Evolutionary conservation across 1,139 yeast species (phyloP), one percentile per base, ranked within the genome.

Genomic region (Torulaspora globosa): DNA sequence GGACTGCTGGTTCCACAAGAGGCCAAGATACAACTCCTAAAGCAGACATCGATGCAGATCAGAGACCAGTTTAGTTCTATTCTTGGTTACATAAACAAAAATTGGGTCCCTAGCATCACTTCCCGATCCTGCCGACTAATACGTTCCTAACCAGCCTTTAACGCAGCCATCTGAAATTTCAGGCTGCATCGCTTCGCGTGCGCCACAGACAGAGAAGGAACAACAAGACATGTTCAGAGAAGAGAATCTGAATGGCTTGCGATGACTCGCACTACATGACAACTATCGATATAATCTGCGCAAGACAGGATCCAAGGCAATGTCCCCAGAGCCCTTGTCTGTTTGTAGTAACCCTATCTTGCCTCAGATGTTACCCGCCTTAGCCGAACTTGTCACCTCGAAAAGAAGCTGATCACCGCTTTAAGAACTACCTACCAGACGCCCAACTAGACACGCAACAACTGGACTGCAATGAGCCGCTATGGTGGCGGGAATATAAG

Each of bases 1-100:
- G 10, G 21, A 27, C 21, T 37, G 48, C 48, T 45, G 48, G 48
- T 28, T 45, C 43, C 27, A 29, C 24, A 34, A 41, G 19, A n/a
- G 35, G 23, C 14, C 37, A 26, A 16, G 31, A 12, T 3, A 15
- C 15, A 18, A 24, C 16, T 23, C 36, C 42, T 26, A 39, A 32
- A 30, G 16, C 10, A 26, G 24, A 21, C 32, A 24, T 35, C 33
- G 26, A 9, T 35, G 47, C 43, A 44, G 43, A 44, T 44, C 47
- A 35, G 8, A 35, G 12, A 21, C 15, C 39, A 18, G 24, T 29
- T n/a, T n/a, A n/a, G n/a, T n/a, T n/a, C 41, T 39, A 39, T 39
- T 39, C 41, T 39, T 31, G 41, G 41, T 26, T 31, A 33, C 27
- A 18, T 37, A 28, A 16, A 39, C 34, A 27, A 18, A 39, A 19